These are phyloP conservation scores for Hansenula sp. DNA, from an alignment of 1,139 yeast species.

Conservation along the genomic window DNA sequence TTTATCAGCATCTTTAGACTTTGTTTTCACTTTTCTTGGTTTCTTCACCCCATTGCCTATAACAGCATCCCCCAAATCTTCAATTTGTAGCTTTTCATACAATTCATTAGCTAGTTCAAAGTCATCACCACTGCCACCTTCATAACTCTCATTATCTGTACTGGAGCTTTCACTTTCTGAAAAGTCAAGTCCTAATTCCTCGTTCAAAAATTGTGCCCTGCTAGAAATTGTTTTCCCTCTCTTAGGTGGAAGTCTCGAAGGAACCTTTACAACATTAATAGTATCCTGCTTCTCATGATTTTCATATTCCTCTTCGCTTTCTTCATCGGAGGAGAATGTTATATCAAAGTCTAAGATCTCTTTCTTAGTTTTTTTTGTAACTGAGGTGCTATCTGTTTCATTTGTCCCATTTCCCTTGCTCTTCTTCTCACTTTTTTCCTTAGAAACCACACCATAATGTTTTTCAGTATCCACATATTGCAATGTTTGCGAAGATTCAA, in stretches of 20 bases:
- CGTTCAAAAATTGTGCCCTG: neutral
- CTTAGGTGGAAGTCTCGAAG: neutral
- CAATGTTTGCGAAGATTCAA: neutral
- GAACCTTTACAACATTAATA: neutral
- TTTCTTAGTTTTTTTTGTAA: slow-evolving; percentile 8
- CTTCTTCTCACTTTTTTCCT: neutral
- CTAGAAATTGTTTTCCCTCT: neutral
- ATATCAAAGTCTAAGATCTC: slow-evolving; percentile 19
- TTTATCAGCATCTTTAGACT: neutral
- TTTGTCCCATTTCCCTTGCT: neutral
- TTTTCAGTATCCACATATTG: too few relatives aligned
- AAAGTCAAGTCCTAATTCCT: neutral
- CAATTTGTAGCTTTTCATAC: neutral
- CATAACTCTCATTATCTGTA: neutral
- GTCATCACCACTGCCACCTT: neutral
- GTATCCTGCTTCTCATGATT: too few relatives aligned
- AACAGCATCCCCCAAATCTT: neutral
- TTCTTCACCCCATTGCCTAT: neutral
- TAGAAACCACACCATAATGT: neutral
- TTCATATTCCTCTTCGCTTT: slow-evolving; percentile 3
- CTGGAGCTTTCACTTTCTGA: neutral
- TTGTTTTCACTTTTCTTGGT: neutral
- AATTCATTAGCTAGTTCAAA: neutral
- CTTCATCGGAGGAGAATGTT: slow-evolving; percentile 13
- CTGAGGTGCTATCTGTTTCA: neutral